Base-by-base conservation (phyloP, 176 grass and related monocot genomes). In the Bolboschoenus planiculmis region DNA sequence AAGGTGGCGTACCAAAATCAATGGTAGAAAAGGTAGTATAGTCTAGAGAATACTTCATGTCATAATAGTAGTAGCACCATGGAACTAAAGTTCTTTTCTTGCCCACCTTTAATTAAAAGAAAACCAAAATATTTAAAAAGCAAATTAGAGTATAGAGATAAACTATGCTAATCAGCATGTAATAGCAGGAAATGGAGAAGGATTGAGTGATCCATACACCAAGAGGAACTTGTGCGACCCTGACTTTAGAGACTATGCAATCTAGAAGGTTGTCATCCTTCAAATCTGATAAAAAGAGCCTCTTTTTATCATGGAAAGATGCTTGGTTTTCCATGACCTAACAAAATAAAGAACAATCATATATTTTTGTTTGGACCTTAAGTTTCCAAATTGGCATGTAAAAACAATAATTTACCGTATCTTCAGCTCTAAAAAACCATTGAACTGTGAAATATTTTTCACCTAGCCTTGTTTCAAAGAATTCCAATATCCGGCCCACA, bases 351-450 rank as follows among this genome's bases (percentile, higher is more conserved):
- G 84, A 37, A 11, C 83, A 88, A 88, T 21, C 42, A 77, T 77
- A 53, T 35, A 29, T 29, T 75, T 50, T 48, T 29, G 9, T 47
- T 58, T 43, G 57, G 42, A 57, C 36, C 23, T 63, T 81, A 3
- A 21, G 18, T 39, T 80, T 80, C n/a, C 53, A 42, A 60, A n/a
- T 33, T 59, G 65, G 15, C 29, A 80, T 36, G 26, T 50, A 81
- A 58, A 62, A 75, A 34, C 33, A 21, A 82, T 27, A 85, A 67
- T 84, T 94, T 78, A 97, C 95, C 34, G 95, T 97, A 87, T 97
- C 95, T 91, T 92, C 90, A 67, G 95, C 92, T 92, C 90, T 89
- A 58, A 91, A 97, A 87, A 97, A 94, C 95, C 95, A 97, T 57
- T 97, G 95, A 7, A 83, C 92, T 58, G 86, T 88, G 70, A 85